Conservation (phyloP, 257 asterid genomes). For the Solanum tarijense region DNA sequence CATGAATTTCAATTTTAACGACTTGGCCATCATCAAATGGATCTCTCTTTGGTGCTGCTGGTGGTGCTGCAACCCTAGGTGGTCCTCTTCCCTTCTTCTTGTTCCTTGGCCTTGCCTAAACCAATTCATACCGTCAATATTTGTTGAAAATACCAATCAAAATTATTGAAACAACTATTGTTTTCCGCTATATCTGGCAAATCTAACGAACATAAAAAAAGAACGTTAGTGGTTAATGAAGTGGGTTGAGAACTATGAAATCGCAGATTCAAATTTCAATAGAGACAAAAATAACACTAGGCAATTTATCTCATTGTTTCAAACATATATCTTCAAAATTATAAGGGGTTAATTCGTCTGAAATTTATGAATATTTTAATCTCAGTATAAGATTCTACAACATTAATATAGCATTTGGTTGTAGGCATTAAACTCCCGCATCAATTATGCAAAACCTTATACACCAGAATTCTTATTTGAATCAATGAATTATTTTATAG, state of each 20-base stretch:
- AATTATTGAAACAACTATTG: not conserved
- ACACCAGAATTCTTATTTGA: not conserved
- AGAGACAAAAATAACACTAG: not conserved
- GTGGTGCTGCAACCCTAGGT: slow-evolving; percentile 84
- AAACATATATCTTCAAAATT: no score
- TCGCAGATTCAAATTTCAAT: no score
- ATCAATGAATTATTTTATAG: not conserved
- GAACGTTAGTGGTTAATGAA: not conserved
- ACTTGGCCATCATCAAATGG: slow-evolving; percentile 80
- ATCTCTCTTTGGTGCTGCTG: slow-evolving; percentile 80
- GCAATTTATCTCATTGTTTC: no score
- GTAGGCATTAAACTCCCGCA: not conserved
- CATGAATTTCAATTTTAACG: slow-evolving; percentile 66
- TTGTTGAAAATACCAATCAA: not conserved
- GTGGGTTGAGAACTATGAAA: not conserved
- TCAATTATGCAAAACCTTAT: not conserved
- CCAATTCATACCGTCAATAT: not conserved
- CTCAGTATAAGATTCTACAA: not conserved
- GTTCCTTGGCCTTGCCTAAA: slow-evolving; percentile 82
- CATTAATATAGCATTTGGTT: not conserved
- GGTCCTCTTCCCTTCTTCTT: slow-evolving; percentile 96
- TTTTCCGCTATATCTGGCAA: not conserved
- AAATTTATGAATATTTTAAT: not conserved
- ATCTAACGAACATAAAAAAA: not conserved
- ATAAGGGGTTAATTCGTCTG: not conserved